Percentiles rank a stretch among this genome's conserved stretches.
Evolutionary conservation across 345 rosid species (phyloP).

Genomic region (Ceriops zippeliana): DNA sequence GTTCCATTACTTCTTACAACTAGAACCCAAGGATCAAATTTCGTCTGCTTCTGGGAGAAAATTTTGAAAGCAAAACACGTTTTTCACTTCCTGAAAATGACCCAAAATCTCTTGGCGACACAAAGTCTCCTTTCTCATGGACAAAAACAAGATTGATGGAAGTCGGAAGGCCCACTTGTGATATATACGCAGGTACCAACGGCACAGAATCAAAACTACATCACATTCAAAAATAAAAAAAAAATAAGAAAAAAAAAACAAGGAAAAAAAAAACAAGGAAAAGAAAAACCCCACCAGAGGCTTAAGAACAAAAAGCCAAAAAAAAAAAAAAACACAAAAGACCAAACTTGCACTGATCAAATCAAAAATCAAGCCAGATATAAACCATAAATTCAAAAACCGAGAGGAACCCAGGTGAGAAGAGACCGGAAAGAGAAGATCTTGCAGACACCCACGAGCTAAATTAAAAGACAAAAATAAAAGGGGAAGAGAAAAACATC

Average conservation of each 20-base stretch:
- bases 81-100: no score
- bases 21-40: no score
- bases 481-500: background rate
- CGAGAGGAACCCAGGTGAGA: background rate
- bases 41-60: no score
- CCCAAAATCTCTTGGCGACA: no score
- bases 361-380: background rate
- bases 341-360: slow-evolving; percentile 1
- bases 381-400: background rate
- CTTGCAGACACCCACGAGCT: background rate
- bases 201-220: background rate
- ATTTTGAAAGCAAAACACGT: no score
- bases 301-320: background rate
- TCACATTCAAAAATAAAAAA: background rate
- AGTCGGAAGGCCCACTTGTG: background rate
- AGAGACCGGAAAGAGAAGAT: slow-evolving; percentile 1
- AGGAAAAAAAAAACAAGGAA: background rate
- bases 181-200: background rate
- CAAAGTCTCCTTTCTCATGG: background rate
- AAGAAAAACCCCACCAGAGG: background rate
- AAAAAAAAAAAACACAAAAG: no score
- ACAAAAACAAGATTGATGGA: background rate
- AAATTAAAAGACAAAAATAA: no score
- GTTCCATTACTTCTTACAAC: no score
- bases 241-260: background rate